Evolutionary conservation across 371 early-diverging fungal genomes (phyloP), one percentile per base, ranked within the genome.

Genomic region (Rhizomucor pusillus): DNA sequence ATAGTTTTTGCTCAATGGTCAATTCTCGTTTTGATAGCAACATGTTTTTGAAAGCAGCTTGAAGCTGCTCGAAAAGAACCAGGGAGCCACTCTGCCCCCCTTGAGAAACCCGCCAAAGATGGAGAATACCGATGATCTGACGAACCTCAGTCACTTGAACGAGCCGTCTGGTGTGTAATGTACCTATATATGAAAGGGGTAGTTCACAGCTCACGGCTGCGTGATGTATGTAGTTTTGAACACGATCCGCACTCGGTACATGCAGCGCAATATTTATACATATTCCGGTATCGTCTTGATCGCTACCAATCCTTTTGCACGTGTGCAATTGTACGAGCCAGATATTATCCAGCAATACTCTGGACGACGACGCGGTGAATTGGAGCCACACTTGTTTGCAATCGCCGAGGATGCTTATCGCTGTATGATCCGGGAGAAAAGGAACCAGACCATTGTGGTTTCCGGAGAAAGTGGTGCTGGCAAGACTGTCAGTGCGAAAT

Each of bases 281-380:
- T 98, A 97, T 66, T 97, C 98, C 22, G 99, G 99, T 47, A 93
- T 98, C 53, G 98, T 99, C 47, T 77, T 99, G 62, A 93, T 99
- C 49, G 97, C 99, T 35, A 86, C 94, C 62, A 99, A 99, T 74
- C 99, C 99, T 3, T 99, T 98, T 73, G 88, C 86, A 39, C 78
- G 90, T 24, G 84, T 99, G 40, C 76, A 86, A 18, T 73, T 97
- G 25, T 97, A 99, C 70, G 85, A 88, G 24, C 86, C 86, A 20
- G 93, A 97, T 49, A 83, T 93, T 47, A 89, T 97, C 67, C 83
- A 90, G 59, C 91, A 93, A 54, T 97, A 99, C 66, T 90, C 93
- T 2, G 96, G 95, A 16, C 92, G 91, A 67, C 84, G 88, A 58
- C 86, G 96, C 39, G 98, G 93, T 35, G 95, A 98, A 65, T 79